A percentile compares a stretch with the other conserved stretches of the same genome.
These are phyloP conservation scores for Xylaria hypoxylon DNA, from an alignment of 2,329 filamentous ascomycete species.

Conservation along the genomic window DNA sequence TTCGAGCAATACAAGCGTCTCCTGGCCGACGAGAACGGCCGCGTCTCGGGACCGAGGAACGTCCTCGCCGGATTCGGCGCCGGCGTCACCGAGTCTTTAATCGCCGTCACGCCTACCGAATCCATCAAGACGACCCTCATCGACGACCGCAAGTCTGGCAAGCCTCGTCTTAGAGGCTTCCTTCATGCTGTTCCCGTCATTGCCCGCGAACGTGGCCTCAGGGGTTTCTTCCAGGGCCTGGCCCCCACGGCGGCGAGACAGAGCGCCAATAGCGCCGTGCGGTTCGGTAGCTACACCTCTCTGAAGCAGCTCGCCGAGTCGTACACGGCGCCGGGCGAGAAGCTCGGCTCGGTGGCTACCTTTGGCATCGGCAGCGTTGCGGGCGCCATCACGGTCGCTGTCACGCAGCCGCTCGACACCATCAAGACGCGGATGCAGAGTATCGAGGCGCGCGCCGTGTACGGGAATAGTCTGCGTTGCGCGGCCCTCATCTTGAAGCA, in stretches of 20 bases:
- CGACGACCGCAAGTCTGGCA: slow-evolving; percentile 88
- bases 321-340: slow-evolving; percentile 94
- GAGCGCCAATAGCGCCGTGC: slow-evolving; percentile 90
- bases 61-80: slow-evolving; percentile 95
- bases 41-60: slow-evolving; percentile 88
- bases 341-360: slow-evolving; percentile 86
- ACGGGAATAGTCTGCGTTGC: slow-evolving; percentile 90
- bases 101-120: slow-evolving; percentile 96
- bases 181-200: slow-evolving; percentile 91
- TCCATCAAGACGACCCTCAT: slow-evolving; percentile 99
- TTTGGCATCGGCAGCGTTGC: slow-evolving; percentile 92
- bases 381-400: slow-evolving; percentile 89
- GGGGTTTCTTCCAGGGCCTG: slow-evolving; percentile 97
- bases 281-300: slow-evolving; percentile 91
- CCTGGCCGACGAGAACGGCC: slow-evolving; percentile 84
- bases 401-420: slow-evolving; percentile 83
- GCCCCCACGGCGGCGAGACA: slow-evolving; percentile 94
- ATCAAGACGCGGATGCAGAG: slow-evolving; percentile 99
- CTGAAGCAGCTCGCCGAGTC: slow-evolving; percentile 91
- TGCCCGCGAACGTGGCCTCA: slow-evolving; percentile 84
- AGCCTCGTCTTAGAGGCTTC: slow-evolving; percentile 91
- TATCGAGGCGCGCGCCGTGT: slow-evolving; percentile 81
- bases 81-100: slow-evolving; percentile 89
- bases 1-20: slow-evolving; percentile 94
- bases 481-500: slow-evolving; percentile 85